These are phyloP conservation scores for Closterium sp. DNA, from an alignment of 139 green algal genomes.

Conservation along the genomic window DNA sequence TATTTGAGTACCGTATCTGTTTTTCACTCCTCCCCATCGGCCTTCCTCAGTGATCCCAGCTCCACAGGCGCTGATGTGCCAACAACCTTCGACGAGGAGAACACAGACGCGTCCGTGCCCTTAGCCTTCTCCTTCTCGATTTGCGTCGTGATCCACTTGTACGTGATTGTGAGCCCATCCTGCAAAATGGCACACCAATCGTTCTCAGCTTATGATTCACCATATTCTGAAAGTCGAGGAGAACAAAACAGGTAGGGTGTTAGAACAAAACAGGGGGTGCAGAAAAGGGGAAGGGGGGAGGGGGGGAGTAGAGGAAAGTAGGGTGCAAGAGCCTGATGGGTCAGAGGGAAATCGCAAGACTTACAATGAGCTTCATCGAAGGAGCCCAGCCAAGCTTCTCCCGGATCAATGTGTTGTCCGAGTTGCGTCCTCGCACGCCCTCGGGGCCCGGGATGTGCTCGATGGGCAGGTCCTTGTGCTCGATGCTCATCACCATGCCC, in stretches of 20 bases:
- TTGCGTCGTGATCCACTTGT: conserved; percentile 62
- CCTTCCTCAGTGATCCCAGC: conserved; percentile 82
- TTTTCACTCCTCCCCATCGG: conserved; percentile 73
- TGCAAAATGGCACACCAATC: conserved; percentile 1
- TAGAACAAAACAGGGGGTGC: too few relatives aligned
- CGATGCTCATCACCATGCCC: conserved; percentile 51
- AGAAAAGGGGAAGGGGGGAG: too few relatives aligned
- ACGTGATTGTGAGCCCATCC: conserved; percentile 60
- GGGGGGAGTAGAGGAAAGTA: too few relatives aligned
- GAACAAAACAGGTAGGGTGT: background rate
- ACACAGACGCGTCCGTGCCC: conserved; percentile 64
- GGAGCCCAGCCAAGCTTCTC: conserved; percentile 98
- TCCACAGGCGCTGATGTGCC: conserved; percentile 78
- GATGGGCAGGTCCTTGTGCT: conserved; percentile 78
- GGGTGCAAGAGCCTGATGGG: background rate
- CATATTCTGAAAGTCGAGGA: background rate
- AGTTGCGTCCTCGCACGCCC: conserved; percentile 97
- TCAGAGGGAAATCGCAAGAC: background rate
- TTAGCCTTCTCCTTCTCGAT: conserved; percentile 57
- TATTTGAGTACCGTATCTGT: background rate
- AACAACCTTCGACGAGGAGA: conserved; percentile 78
- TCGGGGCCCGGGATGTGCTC: conserved; percentile 97
- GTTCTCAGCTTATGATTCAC: background rate
- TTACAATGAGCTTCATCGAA: conserved; percentile 74
- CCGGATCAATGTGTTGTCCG: conserved; percentile 63